Evolutionary conservation across 768 basidiomycete genomes (phyloP), one percentile per base, ranked within the genome.

Genomic region (Pulveroboletus sp.): DNA sequence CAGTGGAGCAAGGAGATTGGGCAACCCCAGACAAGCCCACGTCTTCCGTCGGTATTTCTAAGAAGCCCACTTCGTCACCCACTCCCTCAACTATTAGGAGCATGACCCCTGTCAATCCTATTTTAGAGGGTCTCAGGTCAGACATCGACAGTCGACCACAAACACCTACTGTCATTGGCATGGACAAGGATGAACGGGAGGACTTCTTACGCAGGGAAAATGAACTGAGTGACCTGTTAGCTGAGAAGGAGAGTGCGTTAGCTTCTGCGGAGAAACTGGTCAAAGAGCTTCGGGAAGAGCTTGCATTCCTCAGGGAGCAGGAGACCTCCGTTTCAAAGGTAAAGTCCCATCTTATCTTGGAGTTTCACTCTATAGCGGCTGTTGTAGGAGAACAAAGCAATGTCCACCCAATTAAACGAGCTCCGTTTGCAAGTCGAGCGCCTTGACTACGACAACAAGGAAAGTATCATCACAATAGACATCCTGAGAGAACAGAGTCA

Each of bases 131-230:
- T 39, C 70, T 93, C 46, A 75, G 84, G 44, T 72, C 75, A 2
- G 90, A 89, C 35, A 63, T 87, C 35, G 85, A 88, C 50, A 91
- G 88, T 63, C 75, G 96, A 49, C 93, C 95, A 24, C 88, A 90
- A 65, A 98, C 96, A 14, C 96, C 95, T 13, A 90, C 89, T 7
- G 87, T 87, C 37, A 77, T 88, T 47, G 84, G 85, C 18, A 67
- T 98, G 57, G 94, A 96, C 56, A 93, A 93, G 74, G 96, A 98
- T 61, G 96, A 99, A 71, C 75, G 94, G 51, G 96, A 99, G 57
- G 96, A 98, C 46, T 99, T 98, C 78, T 71, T 99, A 69, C 84
- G 82, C 65, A 72, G 96, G 54, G 96, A 99, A 78, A 98, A 98
- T 59, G 96, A 99, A 68, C 76, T 99, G 48, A 94, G 85, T 53